These are phyloP conservation scores for Hamamelis virginiana DNA, from an alignment of 164 flowering plant species.

Conservation along the genomic window DNA sequence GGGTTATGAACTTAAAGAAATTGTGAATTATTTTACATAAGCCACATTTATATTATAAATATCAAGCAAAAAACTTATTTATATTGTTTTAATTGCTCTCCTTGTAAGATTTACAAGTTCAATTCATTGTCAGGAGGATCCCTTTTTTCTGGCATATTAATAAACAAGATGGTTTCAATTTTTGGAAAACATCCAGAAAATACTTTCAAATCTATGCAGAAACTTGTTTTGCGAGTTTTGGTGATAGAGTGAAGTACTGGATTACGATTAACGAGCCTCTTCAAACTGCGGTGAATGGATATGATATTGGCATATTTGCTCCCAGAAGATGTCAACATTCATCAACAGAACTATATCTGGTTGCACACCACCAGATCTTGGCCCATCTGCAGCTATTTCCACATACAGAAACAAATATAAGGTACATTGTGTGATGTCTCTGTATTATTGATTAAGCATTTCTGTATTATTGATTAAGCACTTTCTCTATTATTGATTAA, in stretches of 20 bases:
- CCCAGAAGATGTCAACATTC: slow-evolving; percentile 75
- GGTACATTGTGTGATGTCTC: slow-evolving; percentile 34
- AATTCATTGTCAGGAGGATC: too few species aligned
- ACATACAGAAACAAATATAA: slow-evolving; percentile 66
- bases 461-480: neutral
- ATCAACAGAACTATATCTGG: slow-evolving; percentile 71
- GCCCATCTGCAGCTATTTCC: slow-evolving; percentile 82
- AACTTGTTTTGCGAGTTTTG: slow-evolving; percentile 84
- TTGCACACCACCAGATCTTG: slow-evolving; percentile 77
- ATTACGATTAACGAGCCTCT: slow-evolving; percentile 86
- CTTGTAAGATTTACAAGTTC: too few species aligned
- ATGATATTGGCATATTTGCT: slow-evolving; percentile 69
- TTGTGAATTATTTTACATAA: too few species aligned
- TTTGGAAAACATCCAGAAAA: slow-evolving; percentile 51
- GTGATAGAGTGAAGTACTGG: slow-evolving; percentile 94
- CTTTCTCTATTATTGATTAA: too few species aligned
- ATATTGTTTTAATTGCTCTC: neutral
- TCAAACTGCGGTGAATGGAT: slow-evolving; percentile 82
- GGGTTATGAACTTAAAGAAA: too few species aligned
- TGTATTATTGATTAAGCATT: too few species aligned
- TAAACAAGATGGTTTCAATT: too few species aligned
- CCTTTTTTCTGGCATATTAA: too few species aligned
- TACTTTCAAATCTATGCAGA: slow-evolving; percentile 82
- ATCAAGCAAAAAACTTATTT: neutral
- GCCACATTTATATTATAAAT: too few species aligned